Evolutionary conservation across 495 filamentous ascomycete genomes (phyloP), one percentile per base, ranked within the genome.

Genomic region (Evernia prunastri): DNA sequence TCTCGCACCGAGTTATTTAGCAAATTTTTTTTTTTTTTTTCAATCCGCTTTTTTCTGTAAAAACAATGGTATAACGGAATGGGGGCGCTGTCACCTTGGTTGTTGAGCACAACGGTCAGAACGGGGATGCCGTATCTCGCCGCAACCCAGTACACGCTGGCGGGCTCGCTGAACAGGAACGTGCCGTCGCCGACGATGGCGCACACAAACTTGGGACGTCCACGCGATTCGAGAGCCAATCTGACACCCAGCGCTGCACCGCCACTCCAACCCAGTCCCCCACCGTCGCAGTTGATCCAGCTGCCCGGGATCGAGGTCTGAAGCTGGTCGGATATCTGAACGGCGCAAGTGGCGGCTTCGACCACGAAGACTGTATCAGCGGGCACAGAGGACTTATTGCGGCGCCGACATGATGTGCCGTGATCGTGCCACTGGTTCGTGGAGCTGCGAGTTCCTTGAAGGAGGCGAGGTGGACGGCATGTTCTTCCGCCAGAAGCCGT

Each of bases 221-320:
- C 15, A 75, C 39, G n/a, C 73, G 35, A 59, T 54, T 25, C 56
- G 65, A 42, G 39, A 10, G 73, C 75, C 66, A 75, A 70, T 64
- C 73, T 73, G 15, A 73, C 64, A 9, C 71, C 71, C 13, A 75
- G 56, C 2, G 63, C 71, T 8, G 72, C 76, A 25, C 76, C 76
- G 25, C 74, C 74, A 35, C 69, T 73, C 74, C 76, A 78, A 0
- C 72, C 72, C 18, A 77, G 74, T 10, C 76, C 76, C 6, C 69
- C 72, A 12, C 71, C 72, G n/a, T 74, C 71, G 61, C 73, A 74
- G 40, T 74, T 77, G 42, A 77, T 72, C 68, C 69, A 74, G 56
- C 60, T 72, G 2, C 71, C 72, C 10, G 76, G 74, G 5, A 69
- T 54, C 5, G 40, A 60, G 20, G 66, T 56, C 45, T 77, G 74